A percentile compares a stretch with the other conserved stretches of the same genome.
Evolutionary conservation across 495 filamentous ascomycete genomes (phyloP).

Genomic region (Cercophora scortea): DNA sequence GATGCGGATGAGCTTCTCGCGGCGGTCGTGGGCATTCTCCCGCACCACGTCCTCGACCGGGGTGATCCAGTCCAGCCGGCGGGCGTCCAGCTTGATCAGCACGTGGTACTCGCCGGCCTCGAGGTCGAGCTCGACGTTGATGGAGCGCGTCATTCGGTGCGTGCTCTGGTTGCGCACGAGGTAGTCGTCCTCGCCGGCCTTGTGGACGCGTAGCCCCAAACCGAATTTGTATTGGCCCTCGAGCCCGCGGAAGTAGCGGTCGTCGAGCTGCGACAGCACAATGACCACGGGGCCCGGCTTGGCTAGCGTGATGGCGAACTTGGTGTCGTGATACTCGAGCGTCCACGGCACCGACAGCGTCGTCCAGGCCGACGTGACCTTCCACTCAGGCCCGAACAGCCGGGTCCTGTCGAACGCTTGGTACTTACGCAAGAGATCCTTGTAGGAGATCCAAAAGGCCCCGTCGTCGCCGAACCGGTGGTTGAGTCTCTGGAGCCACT

Average conservation of each 20-base stretch:
- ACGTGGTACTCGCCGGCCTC: slow-evolving; percentile 77
- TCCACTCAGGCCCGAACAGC: slow-evolving; percentile 82
- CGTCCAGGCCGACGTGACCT: slow-evolving; percentile 76
- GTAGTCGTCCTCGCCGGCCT: slow-evolving; percentile 73
- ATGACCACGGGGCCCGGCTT: slow-evolving; percentile 66
- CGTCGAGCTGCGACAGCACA: slow-evolving; percentile 75
- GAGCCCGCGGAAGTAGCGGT: slow-evolving; percentile 77
- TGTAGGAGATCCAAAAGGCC: slow-evolving; percentile 61
- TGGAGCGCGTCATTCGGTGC: slow-evolving; percentile 66
- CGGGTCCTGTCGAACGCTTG: slow-evolving; percentile 77
- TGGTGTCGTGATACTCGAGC: slow-evolving; percentile 74
- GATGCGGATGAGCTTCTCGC: slow-evolving; percentile 77
- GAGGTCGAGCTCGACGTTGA: slow-evolving; percentile 74
- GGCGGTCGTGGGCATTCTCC: slow-evolving; percentile 49
- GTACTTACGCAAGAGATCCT: slow-evolving; percentile 78
- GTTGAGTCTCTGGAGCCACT: slow-evolving; percentile 72
- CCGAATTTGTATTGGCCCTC: slow-evolving; percentile 74
- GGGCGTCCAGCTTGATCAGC: slow-evolving; percentile 71
- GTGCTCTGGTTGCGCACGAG: slow-evolving; percentile 70
- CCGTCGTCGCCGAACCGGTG: slow-evolving; percentile 90
- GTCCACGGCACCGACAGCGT: slow-evolving; percentile 79
- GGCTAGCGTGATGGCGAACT: slow-evolving; percentile 64
- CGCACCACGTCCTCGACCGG: slow-evolving; percentile 64
- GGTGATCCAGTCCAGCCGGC: slow-evolving; percentile 37
- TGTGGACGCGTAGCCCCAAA: slow-evolving; percentile 75